Conservation (phyloP, 495 filamentous ascomycete genomes). For the Hypomontagnella monticulosa region DNA sequence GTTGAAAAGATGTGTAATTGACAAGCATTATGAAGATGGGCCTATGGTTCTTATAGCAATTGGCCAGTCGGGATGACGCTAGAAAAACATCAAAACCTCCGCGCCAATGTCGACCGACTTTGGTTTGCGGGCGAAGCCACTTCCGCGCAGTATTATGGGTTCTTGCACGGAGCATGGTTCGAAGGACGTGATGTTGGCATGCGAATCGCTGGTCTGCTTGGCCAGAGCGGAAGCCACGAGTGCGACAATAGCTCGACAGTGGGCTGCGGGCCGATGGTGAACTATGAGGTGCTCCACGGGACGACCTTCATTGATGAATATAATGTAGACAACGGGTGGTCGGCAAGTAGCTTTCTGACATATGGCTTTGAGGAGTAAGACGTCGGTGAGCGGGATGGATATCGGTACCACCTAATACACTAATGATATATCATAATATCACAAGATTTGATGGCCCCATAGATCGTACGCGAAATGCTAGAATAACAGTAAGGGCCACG, state of each 20-base stretch:
- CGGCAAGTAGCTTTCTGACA: conserved; percentile 44
- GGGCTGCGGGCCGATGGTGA: conserved; percentile 37
- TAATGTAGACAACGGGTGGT: conserved; percentile 46
- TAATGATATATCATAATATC: neutral
- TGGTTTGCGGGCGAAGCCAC: conserved; percentile 81
- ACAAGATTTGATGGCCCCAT: neutral
- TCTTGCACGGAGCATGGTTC: conserved; percentile 70
- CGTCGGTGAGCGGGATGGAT: neutral
- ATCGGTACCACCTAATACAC: neutral
- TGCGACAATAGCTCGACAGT: conserved; percentile 43
- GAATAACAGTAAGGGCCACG: neutral
- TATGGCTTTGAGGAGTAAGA: conserved; percentile 40
- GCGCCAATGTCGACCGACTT: conserved; percentile 71
- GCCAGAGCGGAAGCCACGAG: conserved; percentile 23
- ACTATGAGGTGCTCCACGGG: conserved; percentile 43
- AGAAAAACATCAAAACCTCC: conserved; percentile 76
- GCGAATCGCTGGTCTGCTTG: conserved; percentile 59
- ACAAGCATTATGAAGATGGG: conserved; percentile 54
- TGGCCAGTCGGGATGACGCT: conserved; percentile 74
- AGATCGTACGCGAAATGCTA: too few relatives aligned
- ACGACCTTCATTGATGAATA: conserved; percentile 41
- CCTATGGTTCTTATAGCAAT: conserved; percentile 77
- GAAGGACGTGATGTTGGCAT: conserved; percentile 66
- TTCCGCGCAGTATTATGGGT: conserved; percentile 74
- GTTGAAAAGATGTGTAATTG: neutral